A percentile compares a stretch with the other conserved stretches of the same genome.
Conservation (phyloP, 2,329 filamentous ascomycete genomes). For the Penicillium sp. region DNA sequence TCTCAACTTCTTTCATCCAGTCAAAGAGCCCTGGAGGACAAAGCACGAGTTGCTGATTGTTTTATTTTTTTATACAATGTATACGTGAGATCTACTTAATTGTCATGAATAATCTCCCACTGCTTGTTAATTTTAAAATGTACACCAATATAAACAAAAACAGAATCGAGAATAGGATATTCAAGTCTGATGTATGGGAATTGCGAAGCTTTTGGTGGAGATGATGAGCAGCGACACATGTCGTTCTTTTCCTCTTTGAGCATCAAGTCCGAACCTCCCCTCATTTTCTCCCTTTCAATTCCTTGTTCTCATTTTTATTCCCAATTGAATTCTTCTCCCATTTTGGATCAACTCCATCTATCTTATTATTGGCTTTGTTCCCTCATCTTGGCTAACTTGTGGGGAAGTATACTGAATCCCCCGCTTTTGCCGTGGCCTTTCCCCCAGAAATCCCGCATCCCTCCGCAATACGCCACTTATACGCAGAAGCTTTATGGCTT, state of each 20-base stretch:
- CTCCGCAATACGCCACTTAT: conserved; percentile 2
- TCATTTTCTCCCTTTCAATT: not conserved
- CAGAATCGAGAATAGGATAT: not conserved
- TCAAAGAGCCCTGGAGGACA: not conserved
- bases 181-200: not conserved
- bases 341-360: not conserved
- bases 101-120: not conserved
- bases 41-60: not conserved
- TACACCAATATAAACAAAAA: not conserved
- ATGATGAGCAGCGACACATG: not conserved
- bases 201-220: not conserved
- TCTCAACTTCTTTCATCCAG: not conserved
- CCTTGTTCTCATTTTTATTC: not conserved
- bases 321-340: no score
- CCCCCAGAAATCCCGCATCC: conserved; percentile 3
- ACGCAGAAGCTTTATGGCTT: not conserved
- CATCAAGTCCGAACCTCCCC: conserved; percentile 3
- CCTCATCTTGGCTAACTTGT: not conserved
- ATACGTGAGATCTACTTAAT: not conserved
- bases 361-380: conserved; percentile 1
- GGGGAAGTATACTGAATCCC: not conserved
- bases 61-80: not conserved
- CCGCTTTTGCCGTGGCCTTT: not conserved
- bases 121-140: not conserved
- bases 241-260: conserved; percentile 4